Conservation (phyloP, 129 eudicot species). For the Flaveria robusta region DNA sequence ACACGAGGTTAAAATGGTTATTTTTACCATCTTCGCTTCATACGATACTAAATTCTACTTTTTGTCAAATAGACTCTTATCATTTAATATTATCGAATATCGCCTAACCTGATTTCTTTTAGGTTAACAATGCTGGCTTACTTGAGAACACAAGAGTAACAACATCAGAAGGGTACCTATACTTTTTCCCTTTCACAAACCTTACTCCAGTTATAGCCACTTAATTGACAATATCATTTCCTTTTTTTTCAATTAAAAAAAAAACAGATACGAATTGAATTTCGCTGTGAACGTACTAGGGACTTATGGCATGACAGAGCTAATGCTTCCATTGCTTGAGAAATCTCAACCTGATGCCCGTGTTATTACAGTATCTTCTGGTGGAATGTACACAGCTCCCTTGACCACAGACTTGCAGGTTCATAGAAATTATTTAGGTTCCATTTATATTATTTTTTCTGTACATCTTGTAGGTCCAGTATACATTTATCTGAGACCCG, state of each 20-base stretch:
- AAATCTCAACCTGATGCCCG: conserved; percentile 90
- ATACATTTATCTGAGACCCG: background rate
- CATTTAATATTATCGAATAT: no score
- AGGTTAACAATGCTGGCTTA: conserved; percentile 93
- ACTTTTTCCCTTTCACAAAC: background rate
- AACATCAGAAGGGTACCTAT: conserved; percentile 84
- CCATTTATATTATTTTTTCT: background rate
- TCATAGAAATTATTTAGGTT: conserved; percentile 5
- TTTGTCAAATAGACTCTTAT: no score
- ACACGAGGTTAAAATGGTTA: no score
- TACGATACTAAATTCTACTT: no score
- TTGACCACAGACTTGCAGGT: conserved; percentile 85
- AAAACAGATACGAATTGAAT: conserved; percentile 72
- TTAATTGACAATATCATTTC: background rate
- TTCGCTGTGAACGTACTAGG: conserved; percentile 93
- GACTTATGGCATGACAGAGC: conserved; percentile 72
- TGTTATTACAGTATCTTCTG: conserved; percentile 84
- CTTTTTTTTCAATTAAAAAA: background rate
- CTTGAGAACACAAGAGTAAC: conserved; percentile 57
- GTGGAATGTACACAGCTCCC: conserved; percentile 87
- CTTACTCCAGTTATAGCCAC: background rate
- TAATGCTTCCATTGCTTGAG: conserved; percentile 79
- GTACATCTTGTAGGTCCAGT: background rate
- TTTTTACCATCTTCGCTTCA: no score
- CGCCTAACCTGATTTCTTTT: background rate